These are phyloP conservation scores for Massariosphaeria phaeospora DNA, from an alignment of 495 filamentous ascomycete species.

Conservation along the genomic window DNA sequence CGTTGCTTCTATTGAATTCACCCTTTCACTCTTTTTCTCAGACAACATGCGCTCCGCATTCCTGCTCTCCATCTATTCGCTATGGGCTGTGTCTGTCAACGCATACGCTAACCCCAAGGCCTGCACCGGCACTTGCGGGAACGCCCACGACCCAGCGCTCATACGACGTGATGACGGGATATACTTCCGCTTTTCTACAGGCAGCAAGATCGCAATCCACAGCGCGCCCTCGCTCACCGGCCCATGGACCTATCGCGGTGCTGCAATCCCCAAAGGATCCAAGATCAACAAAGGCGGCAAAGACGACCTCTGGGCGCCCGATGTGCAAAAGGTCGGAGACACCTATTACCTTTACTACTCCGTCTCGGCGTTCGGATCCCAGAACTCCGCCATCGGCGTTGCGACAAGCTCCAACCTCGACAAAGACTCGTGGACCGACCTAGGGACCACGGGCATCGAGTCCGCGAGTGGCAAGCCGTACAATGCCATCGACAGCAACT, in stretches of 20 bases:
- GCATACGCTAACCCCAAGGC: constrained; percentile 46
- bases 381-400: constrained; percentile 60
- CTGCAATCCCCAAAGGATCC: constrained; percentile 53
- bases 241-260: constrained; percentile 59
- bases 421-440: constrained; percentile 57
- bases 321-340: constrained; percentile 52
- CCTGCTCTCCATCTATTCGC: background rate
- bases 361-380: constrained; percentile 59
- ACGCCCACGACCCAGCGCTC: constrained; percentile 60
- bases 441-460: constrained; percentile 48
- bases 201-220: constrained; percentile 55
- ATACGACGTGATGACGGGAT: constrained; percentile 61
- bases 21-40: too few species aligned
- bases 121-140: constrained; percentile 57
- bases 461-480: constrained; percentile 48
- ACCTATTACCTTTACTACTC: constrained; percentile 71
- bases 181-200: constrained; percentile 70
- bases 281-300: constrained; percentile 53
- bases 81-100: background rate
- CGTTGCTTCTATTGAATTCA: too few species aligned
- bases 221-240: constrained; percentile 55
- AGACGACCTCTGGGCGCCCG: constrained; percentile 62
- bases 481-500: constrained; percentile 69
- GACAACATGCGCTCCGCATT: background rate
- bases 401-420: constrained; percentile 61